Evolutionary conservation across 257 asterid genomes (phyloP).

Genomic region (Capsicum rhomboideum): DNA sequence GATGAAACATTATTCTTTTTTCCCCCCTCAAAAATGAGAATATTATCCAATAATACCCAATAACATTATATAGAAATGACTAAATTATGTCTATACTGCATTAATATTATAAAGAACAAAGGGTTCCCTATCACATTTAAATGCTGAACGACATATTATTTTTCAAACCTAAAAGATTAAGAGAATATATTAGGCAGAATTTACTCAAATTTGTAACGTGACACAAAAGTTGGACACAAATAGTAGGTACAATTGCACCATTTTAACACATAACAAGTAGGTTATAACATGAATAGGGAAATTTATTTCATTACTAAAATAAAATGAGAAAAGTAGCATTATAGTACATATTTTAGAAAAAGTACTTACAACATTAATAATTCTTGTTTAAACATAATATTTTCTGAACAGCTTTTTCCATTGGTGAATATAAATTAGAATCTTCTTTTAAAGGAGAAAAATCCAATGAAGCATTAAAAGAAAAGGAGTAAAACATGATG

Average conservation of each 20-base stretch:
- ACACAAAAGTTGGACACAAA: not conserved
- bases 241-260: not conserved
- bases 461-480: not conserved
- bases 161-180: too few species aligned
- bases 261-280: not conserved
- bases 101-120: too few species aligned
- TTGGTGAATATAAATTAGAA: not conserved
- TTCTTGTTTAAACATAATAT: not conserved
- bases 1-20: too few species aligned
- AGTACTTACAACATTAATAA: not conserved
- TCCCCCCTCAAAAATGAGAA: too few species aligned
- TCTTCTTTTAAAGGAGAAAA: not conserved
- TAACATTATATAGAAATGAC: too few species aligned
- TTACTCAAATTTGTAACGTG: not conserved
- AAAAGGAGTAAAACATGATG: not conserved
- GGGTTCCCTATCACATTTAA: too few species aligned
- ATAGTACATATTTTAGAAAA: not conserved
- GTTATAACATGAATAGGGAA: not conserved
- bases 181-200: too few species aligned
- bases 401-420: not conserved
- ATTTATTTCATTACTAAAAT: not conserved
- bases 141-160: too few species aligned
- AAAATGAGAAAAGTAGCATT: not conserved
- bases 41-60: too few species aligned
- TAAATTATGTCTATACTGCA: too few species aligned